Evolutionary conservation across 257 asterid species (phyloP).

Genomic region (Osmanthus fragrans): DNA sequence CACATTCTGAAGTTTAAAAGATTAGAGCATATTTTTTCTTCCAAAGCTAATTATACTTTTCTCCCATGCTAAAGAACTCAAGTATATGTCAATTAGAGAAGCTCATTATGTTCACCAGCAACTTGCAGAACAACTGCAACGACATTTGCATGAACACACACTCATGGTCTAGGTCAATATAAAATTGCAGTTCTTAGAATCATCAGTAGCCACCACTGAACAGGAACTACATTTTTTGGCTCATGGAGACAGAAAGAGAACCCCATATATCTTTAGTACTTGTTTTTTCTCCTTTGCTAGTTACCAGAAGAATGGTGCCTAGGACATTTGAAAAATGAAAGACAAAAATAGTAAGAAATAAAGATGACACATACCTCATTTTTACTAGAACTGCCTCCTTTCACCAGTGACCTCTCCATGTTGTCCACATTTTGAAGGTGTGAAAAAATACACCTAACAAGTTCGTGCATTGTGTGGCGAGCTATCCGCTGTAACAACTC

Average conservation of each 20-base stretch:
- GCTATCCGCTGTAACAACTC: constrained; percentile 90
- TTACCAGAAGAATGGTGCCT: constrained; percentile 18
- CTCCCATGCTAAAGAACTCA: constrained; percentile 2
- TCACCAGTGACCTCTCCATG: constrained; percentile 64
- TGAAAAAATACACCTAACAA: constrained; percentile 83
- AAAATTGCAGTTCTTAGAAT: constrained; percentile 1
- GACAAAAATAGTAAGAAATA: constrained; percentile 12
- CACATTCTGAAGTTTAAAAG: constrained; percentile 1
- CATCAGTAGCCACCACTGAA: background rate
- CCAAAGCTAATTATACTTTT: background rate
- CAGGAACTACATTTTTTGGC: constrained; percentile 14
- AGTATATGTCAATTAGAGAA: constrained; percentile 4
- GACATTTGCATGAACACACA: background rate
- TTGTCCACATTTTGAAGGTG: constrained; percentile 87
- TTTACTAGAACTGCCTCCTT: constrained; percentile 62
- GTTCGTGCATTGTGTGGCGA: constrained; percentile 95
- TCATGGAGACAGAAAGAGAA: constrained; percentile 8
- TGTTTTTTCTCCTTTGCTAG: constrained; percentile 1
- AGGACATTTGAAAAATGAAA: constrained; percentile 13
- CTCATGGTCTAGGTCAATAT: constrained; percentile 1
- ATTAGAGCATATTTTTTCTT: constrained; percentile 13
- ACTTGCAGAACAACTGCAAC: background rate
- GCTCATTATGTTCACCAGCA: background rate
- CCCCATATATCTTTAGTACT: background rate
- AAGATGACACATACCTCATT: constrained; percentile 48